A percentile compares a stretch with the other conserved stretches of the same genome.
These are phyloP conservation scores for Venturia aucupariae DNA, from an alignment of 2,329 filamentous ascomycete species.

Conservation along the genomic window DNA sequence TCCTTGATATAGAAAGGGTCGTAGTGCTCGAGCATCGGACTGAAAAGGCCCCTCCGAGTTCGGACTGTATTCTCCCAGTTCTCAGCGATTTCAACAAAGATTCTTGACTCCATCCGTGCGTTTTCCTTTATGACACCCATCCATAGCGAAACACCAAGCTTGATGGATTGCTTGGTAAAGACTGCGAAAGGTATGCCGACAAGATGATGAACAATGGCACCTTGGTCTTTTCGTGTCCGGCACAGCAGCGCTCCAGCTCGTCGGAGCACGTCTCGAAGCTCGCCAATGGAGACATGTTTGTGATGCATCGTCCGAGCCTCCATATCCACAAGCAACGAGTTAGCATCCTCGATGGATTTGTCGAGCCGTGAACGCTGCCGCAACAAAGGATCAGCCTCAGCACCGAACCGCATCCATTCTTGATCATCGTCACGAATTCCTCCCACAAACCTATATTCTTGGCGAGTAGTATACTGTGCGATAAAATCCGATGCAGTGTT, in stretches of 20 bases:
- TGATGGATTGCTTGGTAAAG: constrained; percentile 92
- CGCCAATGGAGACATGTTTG: constrained; percentile 59
- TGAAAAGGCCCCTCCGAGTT: constrained; percentile 73
- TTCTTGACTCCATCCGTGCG: constrained; percentile 72
- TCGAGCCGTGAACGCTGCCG: constrained; percentile 19
- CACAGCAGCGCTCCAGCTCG: constrained; percentile 82
- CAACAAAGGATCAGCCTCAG: constrained; percentile 16
- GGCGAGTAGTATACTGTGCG: constrained; percentile 91
- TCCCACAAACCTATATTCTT: constrained; percentile 88
- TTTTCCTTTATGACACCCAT: constrained; percentile 96
- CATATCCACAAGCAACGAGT: constrained; percentile 58
- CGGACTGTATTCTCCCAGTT: constrained; percentile 84
- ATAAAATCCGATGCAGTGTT: constrained; percentile 95
- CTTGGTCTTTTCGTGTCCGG: constrained; percentile 63
- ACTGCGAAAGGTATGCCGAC: constrained; percentile 88
- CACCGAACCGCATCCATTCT: constrained; percentile 52
- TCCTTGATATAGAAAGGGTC: constrained; percentile 88
- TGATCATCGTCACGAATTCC: constrained; percentile 58
- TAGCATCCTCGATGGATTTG: constrained; percentile 42
- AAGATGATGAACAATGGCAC: constrained; percentile 73
- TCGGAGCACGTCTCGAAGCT: constrained; percentile 73
- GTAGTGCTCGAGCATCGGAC: constrained; percentile 41
- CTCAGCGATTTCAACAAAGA: constrained; percentile 78
- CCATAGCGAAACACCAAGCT: constrained; percentile 92
- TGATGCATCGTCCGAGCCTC: constrained; percentile 61